Percentiles rank a stretch among this genome's conserved stretches.
Conservation (phyloP, 2,329 filamentous ascomycete genomes). For the Talaromyces sp. region DNA sequence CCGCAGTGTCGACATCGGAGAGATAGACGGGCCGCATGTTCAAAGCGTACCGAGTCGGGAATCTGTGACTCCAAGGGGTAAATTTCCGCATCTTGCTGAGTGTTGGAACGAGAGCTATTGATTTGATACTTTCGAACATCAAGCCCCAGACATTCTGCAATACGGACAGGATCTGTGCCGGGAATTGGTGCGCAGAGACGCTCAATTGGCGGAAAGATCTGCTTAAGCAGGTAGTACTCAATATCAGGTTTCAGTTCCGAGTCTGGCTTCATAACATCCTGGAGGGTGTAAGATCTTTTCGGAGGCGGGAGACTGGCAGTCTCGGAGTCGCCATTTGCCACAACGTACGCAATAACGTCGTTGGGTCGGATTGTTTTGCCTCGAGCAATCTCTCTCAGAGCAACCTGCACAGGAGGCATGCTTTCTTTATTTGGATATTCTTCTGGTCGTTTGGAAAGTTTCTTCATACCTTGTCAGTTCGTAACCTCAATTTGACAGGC, state of each 20-base stretch:
- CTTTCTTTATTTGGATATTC: slow-evolving; percentile 91
- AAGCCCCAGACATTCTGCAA: slow-evolving; percentile 89
- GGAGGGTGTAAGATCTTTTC: slow-evolving; percentile 81
- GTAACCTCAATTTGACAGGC: background rate
- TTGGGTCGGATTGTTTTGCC: slow-evolving; percentile 87
- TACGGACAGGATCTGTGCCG: slow-evolving; percentile 81
- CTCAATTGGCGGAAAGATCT: slow-evolving; percentile 96
- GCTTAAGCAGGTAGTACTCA: slow-evolving; percentile 98
- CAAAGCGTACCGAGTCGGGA: slow-evolving; percentile 83
- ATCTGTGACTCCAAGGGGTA: slow-evolving; percentile 92
- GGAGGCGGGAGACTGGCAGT: slow-evolving; percentile 61
- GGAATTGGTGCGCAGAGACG: slow-evolving; percentile 93
- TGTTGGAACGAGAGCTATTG: slow-evolving; percentile 51
- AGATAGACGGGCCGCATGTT: slow-evolving; percentile 67
- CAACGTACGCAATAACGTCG: slow-evolving; percentile 94
- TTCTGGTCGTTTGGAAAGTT: slow-evolving; percentile 87
- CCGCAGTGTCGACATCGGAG: slow-evolving; percentile 82
- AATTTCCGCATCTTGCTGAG: slow-evolving; percentile 62
- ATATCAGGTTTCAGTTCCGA: slow-evolving; percentile 76
- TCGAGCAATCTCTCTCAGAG: slow-evolving; percentile 76
- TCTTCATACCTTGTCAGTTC: slow-evolving; percentile 40
- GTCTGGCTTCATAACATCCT: slow-evolving; percentile 75
- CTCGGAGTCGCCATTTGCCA: slow-evolving; percentile 63
- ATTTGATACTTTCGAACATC: slow-evolving; percentile 83
- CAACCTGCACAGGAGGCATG: slow-evolving; percentile 97